A percentile compares a stretch with the other conserved stretches of the same genome.
phyloP scores from a whole-genome alignment of 75 land plant genomes.

The Selaginella moellendorffii region DNA sequence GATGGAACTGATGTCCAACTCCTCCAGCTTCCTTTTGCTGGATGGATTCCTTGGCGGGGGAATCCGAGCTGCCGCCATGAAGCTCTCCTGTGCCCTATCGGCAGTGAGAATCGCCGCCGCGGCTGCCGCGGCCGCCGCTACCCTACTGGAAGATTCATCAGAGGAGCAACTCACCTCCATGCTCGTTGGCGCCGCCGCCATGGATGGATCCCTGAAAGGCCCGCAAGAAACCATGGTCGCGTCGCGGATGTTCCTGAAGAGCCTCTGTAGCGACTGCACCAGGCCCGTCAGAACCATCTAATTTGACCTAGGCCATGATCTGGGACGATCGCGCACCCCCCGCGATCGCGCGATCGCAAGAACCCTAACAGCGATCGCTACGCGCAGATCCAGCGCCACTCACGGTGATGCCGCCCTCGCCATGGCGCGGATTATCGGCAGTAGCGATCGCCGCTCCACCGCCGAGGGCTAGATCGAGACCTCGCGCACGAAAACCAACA shows the following conservation, averaged over 20 bases:
- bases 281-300: slow-evolving; percentile 32
- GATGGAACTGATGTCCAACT: slow-evolving; percentile 20
- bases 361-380: too few species aligned
- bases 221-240: slow-evolving; percentile 13
- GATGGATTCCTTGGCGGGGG: slow-evolving; percentile 21
- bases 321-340: too few species aligned
- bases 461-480: too few species aligned
- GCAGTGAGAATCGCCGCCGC: not conserved
- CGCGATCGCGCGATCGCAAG: too few species aligned
- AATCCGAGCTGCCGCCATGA: slow-evolving; percentile 20
- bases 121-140: slow-evolving; percentile 4
- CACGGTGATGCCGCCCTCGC: too few species aligned
- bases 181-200: slow-evolving; percentile 6
- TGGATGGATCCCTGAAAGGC: slow-evolving; percentile 6
- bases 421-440: too few species aligned
- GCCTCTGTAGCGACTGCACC: slow-evolving; percentile 17
- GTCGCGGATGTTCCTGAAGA: slow-evolving; percentile 19
- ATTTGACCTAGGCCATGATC: not conserved
- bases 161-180: slow-evolving; percentile 4
- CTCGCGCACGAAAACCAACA: too few species aligned
- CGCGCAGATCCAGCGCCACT: too few species aligned
- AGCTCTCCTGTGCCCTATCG: slow-evolving; percentile 9
- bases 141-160: not conserved
- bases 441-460: too few species aligned
- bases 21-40: slow-evolving; percentile 31